Conservation (phyloP, 1,284 basidiomycete species). For the Bjerkandera adusta region DNA sequence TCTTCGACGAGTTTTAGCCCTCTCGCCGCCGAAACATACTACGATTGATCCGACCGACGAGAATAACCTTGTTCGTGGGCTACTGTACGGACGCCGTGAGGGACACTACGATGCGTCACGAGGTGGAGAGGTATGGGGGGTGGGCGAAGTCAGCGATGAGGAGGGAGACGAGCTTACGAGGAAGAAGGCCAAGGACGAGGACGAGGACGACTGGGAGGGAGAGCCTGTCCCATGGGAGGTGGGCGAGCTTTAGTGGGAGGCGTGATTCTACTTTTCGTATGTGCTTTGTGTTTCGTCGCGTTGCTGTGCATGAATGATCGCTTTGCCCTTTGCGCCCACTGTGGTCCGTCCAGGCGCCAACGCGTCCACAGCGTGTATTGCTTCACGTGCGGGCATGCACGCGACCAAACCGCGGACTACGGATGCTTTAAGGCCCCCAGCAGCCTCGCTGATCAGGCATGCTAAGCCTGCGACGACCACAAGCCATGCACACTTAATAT, state of each 20-base stretch:
- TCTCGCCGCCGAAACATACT: constrained; percentile 35
- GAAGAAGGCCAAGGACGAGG: constrained; percentile 31
- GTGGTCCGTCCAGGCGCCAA: too few species aligned
- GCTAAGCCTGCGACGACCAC: constrained; percentile 14
- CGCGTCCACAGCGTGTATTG: constrained; percentile 23
- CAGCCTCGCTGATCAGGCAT: constrained; percentile 30
- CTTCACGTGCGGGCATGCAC: constrained; percentile 19
- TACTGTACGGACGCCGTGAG: constrained; percentile 58
- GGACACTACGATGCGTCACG: constrained; percentile 56
- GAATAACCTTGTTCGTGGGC: constrained; percentile 51
- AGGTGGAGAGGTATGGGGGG: constrained; percentile 74
- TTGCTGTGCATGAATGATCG: constrained; percentile 4
- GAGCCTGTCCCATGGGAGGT: constrained; percentile 78
- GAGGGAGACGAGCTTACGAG: constrained; percentile 32
- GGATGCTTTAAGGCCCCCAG: background rate
- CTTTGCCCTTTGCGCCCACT: background rate
- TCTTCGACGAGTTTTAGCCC: constrained; percentile 57
- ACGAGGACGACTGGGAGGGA: constrained; percentile 78
- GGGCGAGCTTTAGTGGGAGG: constrained; percentile 54
- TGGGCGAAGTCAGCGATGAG: constrained; percentile 53
- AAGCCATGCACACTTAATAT: constrained; percentile 8
- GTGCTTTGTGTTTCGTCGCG: background rate
- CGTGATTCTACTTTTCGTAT: constrained; percentile 3
- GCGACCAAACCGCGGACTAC: background rate
- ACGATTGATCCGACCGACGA: constrained; percentile 42